Percentiles rank a stretch among this genome's conserved stretches.
Evolutionary conservation across 1,284 basidiomycete genomes (phyloP).

Genomic region (Leccinum pachyderme): DNA sequence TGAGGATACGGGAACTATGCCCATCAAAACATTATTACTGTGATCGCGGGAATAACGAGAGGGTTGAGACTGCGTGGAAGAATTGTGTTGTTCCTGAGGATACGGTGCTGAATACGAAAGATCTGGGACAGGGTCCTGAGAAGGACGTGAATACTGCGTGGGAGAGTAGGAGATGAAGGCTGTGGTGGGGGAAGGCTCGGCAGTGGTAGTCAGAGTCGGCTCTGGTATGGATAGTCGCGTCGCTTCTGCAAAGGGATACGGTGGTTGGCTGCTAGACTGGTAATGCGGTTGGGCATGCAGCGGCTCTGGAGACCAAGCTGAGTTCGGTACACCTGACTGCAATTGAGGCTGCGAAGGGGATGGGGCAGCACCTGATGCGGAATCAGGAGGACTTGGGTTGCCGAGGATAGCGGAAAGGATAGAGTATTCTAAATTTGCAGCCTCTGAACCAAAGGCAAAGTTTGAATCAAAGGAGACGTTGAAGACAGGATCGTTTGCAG

Average conservation of each 20-base stretch:
- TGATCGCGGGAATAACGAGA: conserved; percentile 50
- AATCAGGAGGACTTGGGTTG: conserved; percentile 65
- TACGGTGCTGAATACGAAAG: conserved; percentile 34
- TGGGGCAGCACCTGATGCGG: conserved; percentile 42
- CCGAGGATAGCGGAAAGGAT: conserved; percentile 90
- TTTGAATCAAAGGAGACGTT: conserved; percentile 59
- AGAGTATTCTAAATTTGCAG: conserved; percentile 88
- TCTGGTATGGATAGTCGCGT: conserved; percentile 43
- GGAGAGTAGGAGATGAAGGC: conserved; percentile 34
- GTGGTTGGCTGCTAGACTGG: conserved; percentile 14
- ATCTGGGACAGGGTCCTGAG: conserved; percentile 37
- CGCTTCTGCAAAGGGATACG: conserved; percentile 31
- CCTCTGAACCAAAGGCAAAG: conserved; percentile 79
- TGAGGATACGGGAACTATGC: conserved; percentile 13
- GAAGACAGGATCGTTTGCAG: conserved; percentile 60
- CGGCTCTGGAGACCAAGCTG: conserved; percentile 46
- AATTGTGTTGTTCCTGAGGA: conserved; percentile 23
- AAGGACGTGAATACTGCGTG: conserved; percentile 46
- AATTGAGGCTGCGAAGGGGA: conserved; percentile 41
- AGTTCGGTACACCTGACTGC: conserved; percentile 37
- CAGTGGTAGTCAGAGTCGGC: conserved; percentile 29
- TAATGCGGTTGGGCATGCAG: conserved; percentile 32
- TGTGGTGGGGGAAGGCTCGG: conserved; percentile 36
- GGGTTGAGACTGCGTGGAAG: conserved; percentile 41
- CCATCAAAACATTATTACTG: conserved; percentile 34